These are phyloP conservation scores for Dictyostelium capitatum DNA, from an alignment of 78 protist species.

Conservation along the genomic window DNA sequence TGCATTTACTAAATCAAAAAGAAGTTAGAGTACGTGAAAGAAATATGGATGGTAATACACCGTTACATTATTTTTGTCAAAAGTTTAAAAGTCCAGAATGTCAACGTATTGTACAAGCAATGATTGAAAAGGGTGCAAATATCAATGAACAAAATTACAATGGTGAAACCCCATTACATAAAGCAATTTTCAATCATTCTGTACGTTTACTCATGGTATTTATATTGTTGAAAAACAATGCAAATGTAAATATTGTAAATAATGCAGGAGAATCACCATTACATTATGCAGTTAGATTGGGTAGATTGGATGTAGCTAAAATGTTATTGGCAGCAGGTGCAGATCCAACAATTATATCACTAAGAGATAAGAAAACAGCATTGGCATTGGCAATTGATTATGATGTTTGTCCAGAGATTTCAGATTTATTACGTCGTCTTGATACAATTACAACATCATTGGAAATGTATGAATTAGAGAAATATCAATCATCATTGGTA, in stretches of 20 bases:
- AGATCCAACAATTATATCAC: slow-evolving; percentile 42
- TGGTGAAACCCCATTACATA: slow-evolving; percentile 86
- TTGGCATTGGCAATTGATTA: slow-evolving; percentile 49
- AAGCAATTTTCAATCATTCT: slow-evolving; percentile 80
- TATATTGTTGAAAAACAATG: slow-evolving; percentile 59
- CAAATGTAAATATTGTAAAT: slow-evolving; percentile 70
- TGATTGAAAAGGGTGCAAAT: slow-evolving; percentile 75
- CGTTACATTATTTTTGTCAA: slow-evolving; percentile 85
- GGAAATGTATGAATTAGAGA: neutral
- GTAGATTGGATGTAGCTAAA: slow-evolving; percentile 78
- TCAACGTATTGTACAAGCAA: slow-evolving; percentile 61
- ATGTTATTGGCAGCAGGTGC: slow-evolving; percentile 76
- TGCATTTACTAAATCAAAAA: slow-evolving; percentile 30
- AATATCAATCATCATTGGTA: slow-evolving; percentile 45
- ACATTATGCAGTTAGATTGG: slow-evolving; percentile 85
- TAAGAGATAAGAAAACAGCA: slow-evolving; percentile 44
- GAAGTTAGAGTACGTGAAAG: neutral
- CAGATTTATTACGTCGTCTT: slow-evolving; percentile 30
- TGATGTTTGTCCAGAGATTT: slow-evolving; percentile 40
- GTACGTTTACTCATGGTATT: slow-evolving; percentile 79
- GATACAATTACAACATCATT: slow-evolving; percentile 34
- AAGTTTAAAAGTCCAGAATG: slow-evolving; percentile 73
- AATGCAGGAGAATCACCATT: slow-evolving; percentile 74
- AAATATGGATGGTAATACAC: slow-evolving; percentile 83
- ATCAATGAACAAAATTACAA: slow-evolving; percentile 74